Conservation (phyloP, 352 stramenopile genomes). For the Blastocystis sp. region DNA sequence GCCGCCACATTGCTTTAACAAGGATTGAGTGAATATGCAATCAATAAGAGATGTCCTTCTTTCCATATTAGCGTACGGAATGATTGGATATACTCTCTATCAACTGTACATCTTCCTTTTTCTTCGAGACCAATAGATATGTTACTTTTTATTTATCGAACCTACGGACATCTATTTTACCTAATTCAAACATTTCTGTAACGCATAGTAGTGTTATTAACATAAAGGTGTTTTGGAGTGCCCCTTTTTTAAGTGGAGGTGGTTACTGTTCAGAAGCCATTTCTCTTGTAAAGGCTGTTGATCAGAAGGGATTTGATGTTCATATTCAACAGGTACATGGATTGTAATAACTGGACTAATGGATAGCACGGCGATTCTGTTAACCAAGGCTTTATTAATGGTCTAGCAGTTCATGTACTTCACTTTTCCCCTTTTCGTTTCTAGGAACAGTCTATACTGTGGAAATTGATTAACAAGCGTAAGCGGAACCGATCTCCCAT, state of each 20-base stretch:
- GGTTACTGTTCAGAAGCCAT: constrained; percentile 87
- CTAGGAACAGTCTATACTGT: constrained; percentile 70
- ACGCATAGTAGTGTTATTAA: background rate
- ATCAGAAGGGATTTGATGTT: constrained; percentile 60
- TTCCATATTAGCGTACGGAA: background rate
- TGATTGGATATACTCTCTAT: background rate
- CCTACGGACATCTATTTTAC: background rate
- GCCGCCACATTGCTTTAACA: no score
- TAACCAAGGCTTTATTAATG: constrained; percentile 71
- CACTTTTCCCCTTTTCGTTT: background rate
- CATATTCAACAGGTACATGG: constrained; percentile 22
- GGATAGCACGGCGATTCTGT: constrained; percentile 73
- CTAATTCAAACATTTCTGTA: constrained; percentile 28
- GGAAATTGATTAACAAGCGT: constrained; percentile 76
- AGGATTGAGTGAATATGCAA: background rate
- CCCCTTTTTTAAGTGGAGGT: constrained; percentile 84
- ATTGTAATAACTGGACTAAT: constrained; percentile 64
- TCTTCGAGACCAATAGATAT: background rate
- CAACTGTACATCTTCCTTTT: background rate
- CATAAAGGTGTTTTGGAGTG: constrained; percentile 79
- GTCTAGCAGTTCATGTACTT: constrained; percentile 13
- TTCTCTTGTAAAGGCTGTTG: constrained; percentile 78
- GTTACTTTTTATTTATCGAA: background rate
- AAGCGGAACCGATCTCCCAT: background rate
- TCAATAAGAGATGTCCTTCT: background rate